phyloP scores from a whole-genome alignment of 345 rosid species.

The Pseudoturritis turrita region DNA sequence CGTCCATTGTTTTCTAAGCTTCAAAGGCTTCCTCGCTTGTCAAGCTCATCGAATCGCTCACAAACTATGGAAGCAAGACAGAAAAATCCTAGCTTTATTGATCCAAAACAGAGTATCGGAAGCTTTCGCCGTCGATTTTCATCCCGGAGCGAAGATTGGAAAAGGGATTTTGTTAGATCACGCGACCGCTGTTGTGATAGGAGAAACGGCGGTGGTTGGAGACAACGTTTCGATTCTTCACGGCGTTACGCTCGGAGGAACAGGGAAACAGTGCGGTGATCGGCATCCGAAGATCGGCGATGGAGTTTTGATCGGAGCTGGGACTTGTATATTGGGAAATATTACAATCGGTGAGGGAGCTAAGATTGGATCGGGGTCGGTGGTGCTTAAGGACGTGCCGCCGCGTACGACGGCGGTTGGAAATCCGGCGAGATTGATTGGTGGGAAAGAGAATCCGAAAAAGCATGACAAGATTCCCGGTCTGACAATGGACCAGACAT shows the following conservation, averaged over 20 bases:
- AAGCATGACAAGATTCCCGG: slow-evolving; percentile 69
- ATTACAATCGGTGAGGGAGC: slow-evolving; percentile 79
- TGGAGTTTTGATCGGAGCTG: slow-evolving; percentile 86
- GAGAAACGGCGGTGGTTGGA: slow-evolving; percentile 92
- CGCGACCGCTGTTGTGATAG: slow-evolving; percentile 73
- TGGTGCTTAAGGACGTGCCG: slow-evolving; percentile 79
- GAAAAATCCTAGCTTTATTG: slow-evolving; percentile 56
- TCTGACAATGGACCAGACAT: slow-evolving; percentile 83
- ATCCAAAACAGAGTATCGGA: slow-evolving; percentile 77
- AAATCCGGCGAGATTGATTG: slow-evolving; percentile 80
- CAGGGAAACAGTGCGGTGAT: slow-evolving; percentile 73
- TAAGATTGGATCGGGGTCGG: slow-evolving; percentile 85
- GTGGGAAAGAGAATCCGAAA: slow-evolving; percentile 72
- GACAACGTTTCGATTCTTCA: slow-evolving; percentile 84
- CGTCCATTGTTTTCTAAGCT: slow-evolving; percentile 66
- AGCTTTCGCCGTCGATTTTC: slow-evolving; percentile 69
- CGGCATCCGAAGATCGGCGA: slow-evolving; percentile 90
- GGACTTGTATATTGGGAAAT: slow-evolving; percentile 84
- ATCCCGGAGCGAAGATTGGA: slow-evolving; percentile 84
- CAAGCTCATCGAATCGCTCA: slow-evolving; percentile 83
- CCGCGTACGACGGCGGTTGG: slow-evolving; percentile 80
- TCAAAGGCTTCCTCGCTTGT: slow-evolving; percentile 71
- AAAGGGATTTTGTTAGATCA: slow-evolving; percentile 72
- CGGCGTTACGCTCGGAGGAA: slow-evolving; percentile 84
- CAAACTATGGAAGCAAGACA: slow-evolving; percentile 57